A percentile compares a stretch with the other conserved stretches of the same genome.
phyloP scores from a whole-genome alignment of 2,329 filamentous ascomycete species.

The Falciphora oryzae region DNA sequence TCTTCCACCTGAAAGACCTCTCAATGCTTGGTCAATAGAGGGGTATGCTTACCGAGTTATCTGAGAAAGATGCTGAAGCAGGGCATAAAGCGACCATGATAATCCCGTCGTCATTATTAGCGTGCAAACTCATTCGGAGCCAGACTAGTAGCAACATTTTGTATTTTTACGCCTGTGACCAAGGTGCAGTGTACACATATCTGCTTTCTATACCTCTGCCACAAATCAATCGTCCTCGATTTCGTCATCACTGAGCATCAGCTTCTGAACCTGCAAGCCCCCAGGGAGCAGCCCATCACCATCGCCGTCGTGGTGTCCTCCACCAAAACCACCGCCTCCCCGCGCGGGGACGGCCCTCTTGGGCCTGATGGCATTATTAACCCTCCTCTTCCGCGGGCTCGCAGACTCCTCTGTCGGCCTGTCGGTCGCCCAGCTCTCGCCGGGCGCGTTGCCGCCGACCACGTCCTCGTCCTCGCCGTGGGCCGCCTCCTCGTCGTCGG shows the following conservation, averaged over 20 bases:
- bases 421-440: constrained; percentile 57
- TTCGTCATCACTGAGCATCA: constrained; percentile 77
- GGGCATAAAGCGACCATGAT: no score
- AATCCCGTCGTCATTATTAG: no score
- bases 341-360: constrained; percentile 21
- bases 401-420: constrained; percentile 46
- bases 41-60: no score
- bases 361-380: neutral
- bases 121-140: no score
- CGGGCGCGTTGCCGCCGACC: constrained; percentile 16
- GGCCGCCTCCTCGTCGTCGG: constrained; percentile 33
- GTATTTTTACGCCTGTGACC: neutral
- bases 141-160: neutral
- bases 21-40: no score
- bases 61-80: no score
- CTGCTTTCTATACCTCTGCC: neutral
- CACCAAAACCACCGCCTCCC: constrained; percentile 20
- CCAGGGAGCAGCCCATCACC: constrained; percentile 24
- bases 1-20: no score
- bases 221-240: constrained; percentile 60
- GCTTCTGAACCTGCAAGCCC: constrained; percentile 51
- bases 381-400: constrained; percentile 41
- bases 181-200: neutral
- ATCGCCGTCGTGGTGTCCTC: constrained; percentile 18
- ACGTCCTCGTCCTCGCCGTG: constrained; percentile 37